Conservation (phyloP, 495 filamentous ascomycete genomes). For the Daldinia caldariorum region DNA sequence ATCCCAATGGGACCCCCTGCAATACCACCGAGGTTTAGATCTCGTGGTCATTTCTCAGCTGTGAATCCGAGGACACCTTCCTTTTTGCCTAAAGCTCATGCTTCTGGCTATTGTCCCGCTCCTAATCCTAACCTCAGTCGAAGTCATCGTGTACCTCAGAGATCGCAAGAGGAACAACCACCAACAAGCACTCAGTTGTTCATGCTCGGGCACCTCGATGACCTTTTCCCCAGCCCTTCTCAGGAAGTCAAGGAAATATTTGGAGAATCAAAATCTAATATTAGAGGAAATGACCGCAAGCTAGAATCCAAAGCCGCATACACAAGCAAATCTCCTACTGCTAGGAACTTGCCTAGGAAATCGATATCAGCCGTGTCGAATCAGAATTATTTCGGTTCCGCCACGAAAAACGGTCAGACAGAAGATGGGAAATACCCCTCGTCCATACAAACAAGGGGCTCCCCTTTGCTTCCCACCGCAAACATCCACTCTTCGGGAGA, state of each 20-base stretch:
- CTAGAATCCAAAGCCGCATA: neutral
- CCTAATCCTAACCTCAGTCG: neutral
- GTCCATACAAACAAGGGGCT: neutral
- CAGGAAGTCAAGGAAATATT: constrained; percentile 59
- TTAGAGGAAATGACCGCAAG: constrained; percentile 1
- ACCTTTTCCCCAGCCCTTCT: constrained; percentile 59
- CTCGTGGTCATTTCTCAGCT: constrained; percentile 16
- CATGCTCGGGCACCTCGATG: constrained; percentile 56
- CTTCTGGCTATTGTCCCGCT: constrained; percentile 9
- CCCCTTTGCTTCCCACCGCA: neutral
- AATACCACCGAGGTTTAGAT: constrained; percentile 38
- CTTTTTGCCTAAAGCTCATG: constrained; percentile 29
- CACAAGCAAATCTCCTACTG: constrained; percentile 1
- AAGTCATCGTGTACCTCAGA: neutral
- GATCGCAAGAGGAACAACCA: constrained; percentile 13
- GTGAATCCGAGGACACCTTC: constrained; percentile 21
- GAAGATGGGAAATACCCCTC: neutral
- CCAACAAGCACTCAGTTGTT: constrained; percentile 58
- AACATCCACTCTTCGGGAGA: constrained; percentile 10
- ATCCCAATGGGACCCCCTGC: constrained; percentile 40
- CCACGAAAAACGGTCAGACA: neutral
- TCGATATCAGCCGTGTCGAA: neutral
- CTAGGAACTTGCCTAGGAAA: neutral
- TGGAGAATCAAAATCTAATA: constrained; percentile 39
- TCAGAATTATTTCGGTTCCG: constrained; percentile 1